Conservation (phyloP, 78 protist species). For the Capsaspora owczarzaki region DNA sequence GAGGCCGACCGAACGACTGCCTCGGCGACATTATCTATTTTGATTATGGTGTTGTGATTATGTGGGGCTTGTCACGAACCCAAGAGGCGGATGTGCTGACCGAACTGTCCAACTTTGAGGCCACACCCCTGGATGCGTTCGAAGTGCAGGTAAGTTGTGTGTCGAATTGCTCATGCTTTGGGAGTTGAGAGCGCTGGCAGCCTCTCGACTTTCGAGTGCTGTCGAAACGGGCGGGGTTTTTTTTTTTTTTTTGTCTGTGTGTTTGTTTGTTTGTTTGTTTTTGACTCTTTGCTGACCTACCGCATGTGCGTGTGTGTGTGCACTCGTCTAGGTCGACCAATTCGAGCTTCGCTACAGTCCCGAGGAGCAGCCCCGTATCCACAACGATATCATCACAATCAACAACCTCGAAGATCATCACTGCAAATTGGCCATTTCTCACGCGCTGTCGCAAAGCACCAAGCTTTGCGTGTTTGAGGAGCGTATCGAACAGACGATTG, state of each 20-base stretch:
- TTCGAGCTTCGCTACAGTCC: neutral
- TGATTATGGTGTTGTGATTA: neutral
- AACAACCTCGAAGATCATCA: neutral
- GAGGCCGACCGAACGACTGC: neutral
- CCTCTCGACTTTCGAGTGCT: neutral
- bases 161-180: neutral
- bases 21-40: neutral
- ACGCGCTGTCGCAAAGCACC: neutral
- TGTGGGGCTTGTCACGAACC: neutral
- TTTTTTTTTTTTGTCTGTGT: too few species aligned
- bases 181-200: neutral
- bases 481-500: neutral
- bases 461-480: neutral
- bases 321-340: neutral
- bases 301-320: neutral
- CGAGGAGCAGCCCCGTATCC: neutral
- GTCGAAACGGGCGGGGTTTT: neutral
- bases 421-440: neutral
- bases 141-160: neutral
- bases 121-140: neutral
- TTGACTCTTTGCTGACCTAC: neutral
- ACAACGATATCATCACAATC: neutral
- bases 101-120: neutral
- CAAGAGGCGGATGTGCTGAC: neutral
- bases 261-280: neutral